Evolutionary conservation across 345 rosid species (phyloP), one percentile per base, ranked within the genome.

Genomic region (Euphorbia tirucalli): DNA sequence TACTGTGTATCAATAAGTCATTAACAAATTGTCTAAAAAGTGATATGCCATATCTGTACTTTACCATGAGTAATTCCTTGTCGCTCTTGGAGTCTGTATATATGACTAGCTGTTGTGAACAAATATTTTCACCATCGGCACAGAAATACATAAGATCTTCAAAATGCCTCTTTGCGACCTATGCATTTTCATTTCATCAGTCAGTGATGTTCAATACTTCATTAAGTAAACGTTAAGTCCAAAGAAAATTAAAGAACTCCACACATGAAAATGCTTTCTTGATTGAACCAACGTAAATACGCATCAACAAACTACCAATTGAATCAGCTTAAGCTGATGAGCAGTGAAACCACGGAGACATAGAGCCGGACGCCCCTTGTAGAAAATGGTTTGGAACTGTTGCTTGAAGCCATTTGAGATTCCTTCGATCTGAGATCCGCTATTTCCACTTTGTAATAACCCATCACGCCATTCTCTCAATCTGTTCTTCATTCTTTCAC

Each of bases 271-370:
- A 32, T 13, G 44, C 57, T 22, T 43, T 57, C 15, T 22, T 16
- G 15, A 15, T 52, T 43, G n/a, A 67, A 41, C 66, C 30, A 35
- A 60, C 11, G 35, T 27, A 27, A 25, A 46, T 31, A 11, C 7
- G 19, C 7, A 31, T 68, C 54, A 59, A 39, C 50, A 71, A 6
- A 65, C 69, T 75, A 90, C 99, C 94, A 80, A 79, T 71, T 73
- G 85, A 77, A 92, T 90, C 70, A 95, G 79, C 85, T 73, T 83
- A 37, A 88, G 92, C 83, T 92, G 97, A 83, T 89, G 97, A 71
- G 88, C 76, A 62, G 96, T 88, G 78, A 92, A 89, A 30, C 93
- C 93, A 71, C 61, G 66, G 65, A 95, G 80, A 78, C 81, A 62
- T 68, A 92, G 80, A 66, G 98, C 90, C 0, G 99, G 97, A 68